A percentile compares a stretch with the other conserved stretches of the same genome.
Conservation (phyloP, 257 asterid genomes). For the Cynanchum wilfordii region DNA sequence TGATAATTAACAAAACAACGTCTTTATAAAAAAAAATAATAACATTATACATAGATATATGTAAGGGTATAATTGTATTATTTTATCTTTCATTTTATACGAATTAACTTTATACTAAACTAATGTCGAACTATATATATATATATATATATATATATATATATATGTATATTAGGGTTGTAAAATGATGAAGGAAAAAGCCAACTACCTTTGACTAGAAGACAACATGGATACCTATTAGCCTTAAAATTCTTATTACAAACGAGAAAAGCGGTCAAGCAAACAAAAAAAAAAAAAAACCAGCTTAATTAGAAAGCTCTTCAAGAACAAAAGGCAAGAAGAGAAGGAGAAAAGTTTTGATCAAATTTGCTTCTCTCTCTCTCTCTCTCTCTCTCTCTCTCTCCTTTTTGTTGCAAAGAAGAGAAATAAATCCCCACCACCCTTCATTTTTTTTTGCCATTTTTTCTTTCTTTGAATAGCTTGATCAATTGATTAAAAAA, state of each 20-base stretch:
- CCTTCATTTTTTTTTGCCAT: not conserved
- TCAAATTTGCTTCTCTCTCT: not conserved
- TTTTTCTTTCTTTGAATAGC: not conserved
- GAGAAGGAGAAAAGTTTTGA: not conserved
- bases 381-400: not conserved
- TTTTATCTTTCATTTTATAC: too few species aligned
- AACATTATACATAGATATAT: too few species aligned
- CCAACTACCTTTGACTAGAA: not conserved
- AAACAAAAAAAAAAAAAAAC: not conserved
- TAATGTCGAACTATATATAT: too few species aligned
- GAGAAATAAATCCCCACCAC: not conserved
- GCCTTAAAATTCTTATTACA: not conserved
- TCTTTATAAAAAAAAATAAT: too few species aligned
- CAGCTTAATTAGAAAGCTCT: not conserved
- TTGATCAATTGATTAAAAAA: not conserved
- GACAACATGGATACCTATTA: not conserved
- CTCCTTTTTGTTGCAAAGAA: not conserved
- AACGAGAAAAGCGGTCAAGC: not conserved
- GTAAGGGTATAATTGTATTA: too few species aligned
- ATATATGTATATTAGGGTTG: too few species aligned
- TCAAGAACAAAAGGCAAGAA: not conserved
- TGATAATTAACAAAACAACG: too few species aligned
- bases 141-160: too few species aligned
- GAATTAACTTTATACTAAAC: too few species aligned
- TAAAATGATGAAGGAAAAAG: too few species aligned